Evolutionary conservation across 495 filamentous ascomycete genomes (phyloP), one percentile per base, ranked within the genome.

Genomic region (Penicillium soppii): DNA sequence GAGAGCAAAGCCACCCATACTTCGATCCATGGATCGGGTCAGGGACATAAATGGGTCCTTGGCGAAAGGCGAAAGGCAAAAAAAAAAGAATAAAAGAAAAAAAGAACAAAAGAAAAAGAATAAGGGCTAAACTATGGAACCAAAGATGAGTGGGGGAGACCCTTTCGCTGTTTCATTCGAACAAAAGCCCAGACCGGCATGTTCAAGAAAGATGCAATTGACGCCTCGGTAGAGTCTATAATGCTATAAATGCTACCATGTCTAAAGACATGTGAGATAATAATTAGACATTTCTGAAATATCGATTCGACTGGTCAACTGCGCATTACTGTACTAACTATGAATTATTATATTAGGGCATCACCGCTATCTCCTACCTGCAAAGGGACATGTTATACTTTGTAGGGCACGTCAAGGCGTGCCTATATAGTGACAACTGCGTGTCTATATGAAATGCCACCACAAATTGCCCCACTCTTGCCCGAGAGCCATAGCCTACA

Each of bases 21-120:
- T 27, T 32, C 19, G 52, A 61, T 15, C 61, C 62, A 65, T 59
- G 62, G 62, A 59, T 53, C 40, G 30, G 1, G 38, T 30, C 30
- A 33, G 38, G 47, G 38, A 26, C 48, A 41, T 45, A 62, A 23
- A 47, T 55, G 62, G 59, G 52, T 19, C 47, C 50, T 20, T 32
- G 29, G 29, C 7, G 19, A 26, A 47, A 51, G 40, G 32, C 41
- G 33, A 50, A 54, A 54, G 53, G 46, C 40, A 37, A 56, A 54
- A 41, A 16, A 26, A 16, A 55, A 15, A 52, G 41, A 30, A 35
- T 51, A 38, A 29, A 29, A 39, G 13, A 45, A 45, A 17, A 26
- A 30, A 36, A 43, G 35, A 45, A 50, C 45, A 36, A 43, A 52
- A 58, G 23, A 19, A 39, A 15, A 59, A 37, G 48, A 45, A 38